These are phyloP conservation scores for Penicillium steckii DNA, from an alignment of 495 filamentous ascomycete species.

Conservation along the genomic window DNA sequence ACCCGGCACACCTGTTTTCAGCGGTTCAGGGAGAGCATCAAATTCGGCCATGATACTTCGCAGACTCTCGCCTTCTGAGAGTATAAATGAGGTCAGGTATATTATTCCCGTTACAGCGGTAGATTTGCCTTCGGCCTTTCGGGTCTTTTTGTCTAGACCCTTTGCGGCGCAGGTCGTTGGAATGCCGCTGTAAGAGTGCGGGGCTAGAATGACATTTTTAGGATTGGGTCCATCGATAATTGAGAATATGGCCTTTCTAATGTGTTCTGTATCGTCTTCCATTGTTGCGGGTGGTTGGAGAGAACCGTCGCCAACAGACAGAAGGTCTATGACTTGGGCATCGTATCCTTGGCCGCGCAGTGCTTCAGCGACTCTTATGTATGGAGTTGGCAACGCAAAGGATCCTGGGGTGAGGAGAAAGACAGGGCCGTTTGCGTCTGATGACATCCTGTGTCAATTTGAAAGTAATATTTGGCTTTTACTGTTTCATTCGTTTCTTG, in stretches of 20 bases:
- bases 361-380: not conserved
- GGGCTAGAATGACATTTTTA: not conserved
- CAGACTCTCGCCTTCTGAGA: not conserved
- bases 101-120: not conserved
- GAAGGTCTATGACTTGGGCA: not conserved
- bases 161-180: not conserved
- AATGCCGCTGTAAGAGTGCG: not conserved
- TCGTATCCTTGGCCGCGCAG: not conserved
- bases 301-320: not conserved
- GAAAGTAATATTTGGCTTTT: not conserved
- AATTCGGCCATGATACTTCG: not conserved
- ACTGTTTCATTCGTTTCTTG: not conserved
- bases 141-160: not conserved
- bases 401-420: not conserved
- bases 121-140: not conserved
- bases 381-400: not conserved
- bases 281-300: slow-evolving; percentile 1
- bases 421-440: not conserved
- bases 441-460: not conserved
- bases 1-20: not conserved
- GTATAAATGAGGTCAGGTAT: not conserved
- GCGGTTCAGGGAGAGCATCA: not conserved
- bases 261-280: not conserved
- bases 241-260: not conserved
- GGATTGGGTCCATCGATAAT: not conserved